Percentiles rank a stretch among this genome's conserved stretches.
Conservation (phyloP, 352 stramenopile genomes). For the Saprolegnia diclina region DNA sequence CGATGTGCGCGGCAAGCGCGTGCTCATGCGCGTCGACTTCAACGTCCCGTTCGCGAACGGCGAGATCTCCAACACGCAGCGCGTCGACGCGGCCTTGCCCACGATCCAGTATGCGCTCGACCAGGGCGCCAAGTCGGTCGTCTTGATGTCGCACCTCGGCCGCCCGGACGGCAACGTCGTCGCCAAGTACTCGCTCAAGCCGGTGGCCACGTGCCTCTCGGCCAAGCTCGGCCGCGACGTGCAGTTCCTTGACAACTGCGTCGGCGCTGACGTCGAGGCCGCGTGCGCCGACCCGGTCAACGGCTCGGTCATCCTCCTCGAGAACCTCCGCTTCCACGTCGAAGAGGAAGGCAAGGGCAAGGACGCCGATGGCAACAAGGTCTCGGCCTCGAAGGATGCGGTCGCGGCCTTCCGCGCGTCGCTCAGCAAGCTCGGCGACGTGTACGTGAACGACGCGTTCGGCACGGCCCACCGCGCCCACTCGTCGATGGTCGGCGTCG, state of each 20-base stretch:
- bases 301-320: slow-evolving; percentile 92
- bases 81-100: slow-evolving; percentile 94
- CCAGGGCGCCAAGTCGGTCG: slow-evolving; percentile 96
- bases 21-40: slow-evolving; percentile 99
- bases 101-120: slow-evolving; percentile 97
- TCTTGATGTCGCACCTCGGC: slow-evolving; percentile 98
- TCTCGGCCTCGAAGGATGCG: slow-evolving; percentile 90
- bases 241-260: slow-evolving; percentile 94
- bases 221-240: slow-evolving; percentile 89
- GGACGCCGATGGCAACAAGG: slow-evolving; percentile 76
- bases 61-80: slow-evolving; percentile 97
- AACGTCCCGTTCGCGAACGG: slow-evolving; percentile 98
- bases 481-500: slow-evolving; percentile 96
- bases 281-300: slow-evolving; percentile 57
- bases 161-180: slow-evolving; percentile 92
- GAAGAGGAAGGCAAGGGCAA: slow-evolving; percentile 93
- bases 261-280: slow-evolving; percentile 87
- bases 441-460: slow-evolving; percentile 99
- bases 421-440: slow-evolving; percentile 90
- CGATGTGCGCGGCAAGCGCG: slow-evolving; percentile 95
- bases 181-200: slow-evolving; percentile 95
- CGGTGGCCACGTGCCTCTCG: slow-evolving; percentile 89
- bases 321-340: slow-evolving; percentile 99
- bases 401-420: slow-evolving; percentile 88
- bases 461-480: slow-evolving; percentile 98